Base-by-base conservation (phyloP, 176 grass and related monocot genomes). In the Poa annua region DNA sequence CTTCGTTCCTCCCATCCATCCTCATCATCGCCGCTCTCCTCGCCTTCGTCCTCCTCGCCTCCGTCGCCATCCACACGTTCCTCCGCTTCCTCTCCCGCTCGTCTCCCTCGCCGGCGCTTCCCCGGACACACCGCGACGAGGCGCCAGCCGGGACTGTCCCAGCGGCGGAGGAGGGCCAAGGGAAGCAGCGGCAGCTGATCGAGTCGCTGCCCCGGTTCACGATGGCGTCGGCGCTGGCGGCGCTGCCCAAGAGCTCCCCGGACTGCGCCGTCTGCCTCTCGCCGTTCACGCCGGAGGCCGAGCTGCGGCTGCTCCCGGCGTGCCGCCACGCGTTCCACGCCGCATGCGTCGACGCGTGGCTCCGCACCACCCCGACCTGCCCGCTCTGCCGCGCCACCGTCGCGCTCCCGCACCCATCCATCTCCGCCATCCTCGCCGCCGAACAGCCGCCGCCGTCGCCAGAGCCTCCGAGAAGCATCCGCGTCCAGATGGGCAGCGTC, bases 291-390 rank as follows among this genome's bases (percentile, higher is more conserved):
- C 96, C 80, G 3, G 89, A 89, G 20, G 92, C 84, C 15, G 88
- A 98, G 84, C 90, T 98, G 75, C 96, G 96, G 16, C 89, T 98
- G 11, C 86, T 98, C 26, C 96, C 96, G 0, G 89, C 92, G 45
- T 98, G 96, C 87, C 90, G 89, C 66, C 96, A 98, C 78, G 96
- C 92, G 35, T 98, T 98, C 85, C 96, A 98, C 66, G 87, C 96
- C 8, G 65, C 55, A 14, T 98, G 96, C 89, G 88, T 98, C 75
- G 96, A 95, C 78, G 86, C 96, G 16, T 98, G 96, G 96, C 82
- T 98, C 33, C 87, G 87, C 88, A 89, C 92, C 76, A 91, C 90
- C 8, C 84, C 91, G 60, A 93, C 90, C 16, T 98, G 96, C 72
- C 96, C 96, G 32, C 96, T 98, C 69, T 98, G 96, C 89, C 96